Evolutionary conservation across 2,329 filamentous ascomycete genomes (phyloP).

Genomic region (Colletotrichum destructivum): DNA sequence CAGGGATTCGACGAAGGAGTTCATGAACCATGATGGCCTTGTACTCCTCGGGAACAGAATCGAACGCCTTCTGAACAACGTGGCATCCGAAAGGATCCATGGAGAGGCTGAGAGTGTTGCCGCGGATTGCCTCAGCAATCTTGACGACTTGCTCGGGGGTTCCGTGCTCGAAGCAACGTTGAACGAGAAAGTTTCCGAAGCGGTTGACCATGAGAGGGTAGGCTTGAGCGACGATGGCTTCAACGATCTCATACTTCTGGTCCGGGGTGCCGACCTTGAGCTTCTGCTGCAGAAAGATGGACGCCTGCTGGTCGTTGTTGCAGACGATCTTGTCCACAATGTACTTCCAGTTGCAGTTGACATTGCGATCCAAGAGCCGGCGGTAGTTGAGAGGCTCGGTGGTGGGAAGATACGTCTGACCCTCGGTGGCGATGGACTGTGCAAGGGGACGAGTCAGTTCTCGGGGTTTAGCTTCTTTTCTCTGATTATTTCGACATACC

Average conservation of each 20-base stretch:
- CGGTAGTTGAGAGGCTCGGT: conserved; percentile 97
- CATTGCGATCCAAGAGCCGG: conserved; percentile 92
- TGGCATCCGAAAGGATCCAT: conserved; percentile 99
- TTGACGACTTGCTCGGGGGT: conserved; percentile 94
- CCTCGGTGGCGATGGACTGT: conserved; percentile 67
- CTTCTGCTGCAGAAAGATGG: conserved; percentile 98
- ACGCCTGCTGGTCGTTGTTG: conserved; percentile 99
- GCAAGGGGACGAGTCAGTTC: conserved; percentile 31
- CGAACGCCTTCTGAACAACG: conserved; percentile 98
- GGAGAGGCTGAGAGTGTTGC: conserved; percentile 92
- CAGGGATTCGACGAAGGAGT: conserved; percentile 92
- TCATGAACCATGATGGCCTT: conserved; percentile 99
- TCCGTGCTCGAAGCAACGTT: conserved; percentile 98
- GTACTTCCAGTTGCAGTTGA: conserved; percentile 99
- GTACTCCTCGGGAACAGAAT: conserved; percentile 96
- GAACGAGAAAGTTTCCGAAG: conserved; percentile 98
- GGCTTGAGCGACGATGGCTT: conserved; percentile 94
- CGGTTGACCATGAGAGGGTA: conserved; percentile 98
- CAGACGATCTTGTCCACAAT: conserved; percentile 99
- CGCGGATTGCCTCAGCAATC: conserved; percentile 94
- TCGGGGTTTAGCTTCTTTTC: background rate
- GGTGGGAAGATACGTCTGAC: conserved; percentile 85
- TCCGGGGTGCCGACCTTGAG: conserved; percentile 95
- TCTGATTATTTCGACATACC: conserved; percentile 54
- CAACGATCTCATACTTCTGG: conserved; percentile 97